Evolutionary conservation across 2,329 filamentous ascomycete species (phyloP).

Genomic region (Colletotrichum cuscutae): DNA sequence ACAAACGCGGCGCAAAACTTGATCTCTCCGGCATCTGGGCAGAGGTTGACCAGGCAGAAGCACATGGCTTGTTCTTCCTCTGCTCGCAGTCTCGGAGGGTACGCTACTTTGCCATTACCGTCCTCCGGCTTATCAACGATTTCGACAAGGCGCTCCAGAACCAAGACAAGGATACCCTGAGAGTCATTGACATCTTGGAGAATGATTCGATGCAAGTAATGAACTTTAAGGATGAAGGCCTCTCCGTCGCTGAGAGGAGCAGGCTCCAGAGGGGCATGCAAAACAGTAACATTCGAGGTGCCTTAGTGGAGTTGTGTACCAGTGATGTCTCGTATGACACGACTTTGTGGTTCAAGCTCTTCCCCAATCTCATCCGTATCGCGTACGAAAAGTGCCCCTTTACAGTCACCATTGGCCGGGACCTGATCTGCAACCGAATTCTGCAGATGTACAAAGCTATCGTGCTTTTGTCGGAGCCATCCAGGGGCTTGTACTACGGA

Average conservation of each 20-base stretch:
- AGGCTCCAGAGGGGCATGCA: slow-evolving; percentile 90
- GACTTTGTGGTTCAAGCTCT: slow-evolving; percentile 97
- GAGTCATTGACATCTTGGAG: slow-evolving; percentile 93
- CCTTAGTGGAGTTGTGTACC: slow-evolving; percentile 91
- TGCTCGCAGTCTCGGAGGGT: slow-evolving; percentile 95
- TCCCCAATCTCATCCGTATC: slow-evolving; percentile 92
- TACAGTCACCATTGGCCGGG: slow-evolving; percentile 88
- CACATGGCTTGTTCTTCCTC: slow-evolving; percentile 95
- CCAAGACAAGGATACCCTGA: slow-evolving; percentile 70
- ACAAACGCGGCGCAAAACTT: slow-evolving; percentile 79
- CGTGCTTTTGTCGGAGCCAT: slow-evolving; percentile 79
- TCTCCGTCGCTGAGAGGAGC: slow-evolving; percentile 92
- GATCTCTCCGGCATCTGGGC: slow-evolving; percentile 90
- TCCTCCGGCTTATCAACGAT: slow-evolving; percentile 90
- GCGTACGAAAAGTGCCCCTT: slow-evolving; percentile 92
- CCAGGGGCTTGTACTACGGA: slow-evolving; percentile 72
- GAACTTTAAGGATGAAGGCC: slow-evolving; percentile 89
- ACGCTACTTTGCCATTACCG: slow-evolving; percentile 89
- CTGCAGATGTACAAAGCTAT: slow-evolving; percentile 93
- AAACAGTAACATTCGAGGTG: slow-evolving; percentile 84
- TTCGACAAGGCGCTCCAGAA: slow-evolving; percentile 87
- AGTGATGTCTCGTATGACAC: slow-evolving; percentile 96
- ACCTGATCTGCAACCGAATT: slow-evolving; percentile 91
- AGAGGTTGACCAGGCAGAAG: slow-evolving; percentile 96
- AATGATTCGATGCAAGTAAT: slow-evolving; percentile 89